These are phyloP conservation scores for Oxyria digyna DNA, from an alignment of 148 eudicot species.

Conservation along the genomic window DNA sequence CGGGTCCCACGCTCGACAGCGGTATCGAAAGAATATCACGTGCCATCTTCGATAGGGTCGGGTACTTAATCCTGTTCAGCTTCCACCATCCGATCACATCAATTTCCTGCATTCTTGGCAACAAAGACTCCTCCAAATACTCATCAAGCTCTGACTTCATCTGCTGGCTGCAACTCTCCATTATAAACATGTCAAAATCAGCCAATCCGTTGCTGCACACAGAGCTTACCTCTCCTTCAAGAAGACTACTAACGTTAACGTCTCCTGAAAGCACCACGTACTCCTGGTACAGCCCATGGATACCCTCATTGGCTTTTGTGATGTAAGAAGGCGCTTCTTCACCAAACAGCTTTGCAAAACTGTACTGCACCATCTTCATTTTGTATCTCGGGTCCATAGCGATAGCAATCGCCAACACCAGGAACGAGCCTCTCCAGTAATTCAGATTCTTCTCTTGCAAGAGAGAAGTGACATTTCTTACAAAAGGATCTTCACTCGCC, in stretches of 20 bases:
- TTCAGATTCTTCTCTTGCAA: constrained; percentile 66
- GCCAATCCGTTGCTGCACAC: constrained; percentile 44
- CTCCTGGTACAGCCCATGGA: constrained; percentile 74
- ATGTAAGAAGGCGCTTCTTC: constrained; percentile 52
- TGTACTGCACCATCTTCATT: constrained; percentile 88
- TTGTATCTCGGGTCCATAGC: constrained; percentile 95
- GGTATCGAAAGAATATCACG: constrained; percentile 63
- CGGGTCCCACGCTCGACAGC: constrained; percentile 33
- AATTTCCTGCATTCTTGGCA: constrained; percentile 73
- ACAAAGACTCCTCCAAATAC: constrained; percentile 81
- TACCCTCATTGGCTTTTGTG: constrained; percentile 62
- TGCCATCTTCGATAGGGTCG: constrained; percentile 89
- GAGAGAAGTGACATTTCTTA: constrained; percentile 33
- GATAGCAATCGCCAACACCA: constrained; percentile 64
- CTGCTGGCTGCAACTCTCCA: constrained; percentile 65
- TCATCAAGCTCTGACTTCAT: constrained; percentile 74
- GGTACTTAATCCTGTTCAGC: constrained; percentile 72
- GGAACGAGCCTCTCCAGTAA: constrained; percentile 62
- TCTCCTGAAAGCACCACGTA: constrained; percentile 37
- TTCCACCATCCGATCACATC: constrained; percentile 98
- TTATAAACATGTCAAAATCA: constrained; percentile 78
- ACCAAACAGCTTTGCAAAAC: constrained; percentile 66
- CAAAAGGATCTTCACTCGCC: constrained; percentile 55
- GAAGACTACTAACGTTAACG: constrained; percentile 21
- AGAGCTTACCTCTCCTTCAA: constrained; percentile 33